Evolutionary conservation across 352 stramenopile species (phyloP), one percentile per base, ranked within the genome.

Genomic region (Pythium vanterpoolii): DNA sequence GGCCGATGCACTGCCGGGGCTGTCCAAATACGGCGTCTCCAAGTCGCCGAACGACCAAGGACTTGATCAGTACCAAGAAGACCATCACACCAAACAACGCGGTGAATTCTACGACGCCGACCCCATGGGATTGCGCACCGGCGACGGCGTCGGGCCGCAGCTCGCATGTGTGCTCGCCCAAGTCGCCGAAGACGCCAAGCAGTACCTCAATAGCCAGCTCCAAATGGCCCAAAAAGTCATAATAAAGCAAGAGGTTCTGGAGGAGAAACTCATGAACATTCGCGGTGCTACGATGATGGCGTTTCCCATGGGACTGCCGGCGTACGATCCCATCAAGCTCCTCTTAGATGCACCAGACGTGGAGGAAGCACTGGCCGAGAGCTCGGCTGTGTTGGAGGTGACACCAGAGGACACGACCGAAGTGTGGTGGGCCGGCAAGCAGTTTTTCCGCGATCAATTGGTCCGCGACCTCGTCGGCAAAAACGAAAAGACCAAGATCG

Each of bases 401-500:
- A 67, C 96, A 31, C 72, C 94, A 18, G 74, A 90, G 21, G 79
- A 90, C 30, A 95, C 89, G 21, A 76, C 93, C 14, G 81, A 96
- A 52, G 77, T 99, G n/a, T 99, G 95, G 95, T 96, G 88, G 77
- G 96, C 94, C 4, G 94, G 93, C 6, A 98, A 98, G 62, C 90
- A 98, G 72, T 98, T 98, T 66, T 86, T 88, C 39, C 79, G 91
- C 14, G 91, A 96, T 54, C 81, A 98, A 68, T 66, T 76, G 31
- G 85, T 95, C 46, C 74, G 80, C 40, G 94, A 98, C 65, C 77
- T 97, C 31, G 77, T 97, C 16, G 96, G 96, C 6, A 95, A 90
- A 65, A 99, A 99, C 68, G 96, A 99, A 62, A 99, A 99, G 67
- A 96, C 93, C 42, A 97, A 92, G 68, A 64, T 95, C 3, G 77